Evolutionary conservation across 1,284 basidiomycete species (phyloP).

Genomic region (Cutaneotrichosporon sp.): DNA sequence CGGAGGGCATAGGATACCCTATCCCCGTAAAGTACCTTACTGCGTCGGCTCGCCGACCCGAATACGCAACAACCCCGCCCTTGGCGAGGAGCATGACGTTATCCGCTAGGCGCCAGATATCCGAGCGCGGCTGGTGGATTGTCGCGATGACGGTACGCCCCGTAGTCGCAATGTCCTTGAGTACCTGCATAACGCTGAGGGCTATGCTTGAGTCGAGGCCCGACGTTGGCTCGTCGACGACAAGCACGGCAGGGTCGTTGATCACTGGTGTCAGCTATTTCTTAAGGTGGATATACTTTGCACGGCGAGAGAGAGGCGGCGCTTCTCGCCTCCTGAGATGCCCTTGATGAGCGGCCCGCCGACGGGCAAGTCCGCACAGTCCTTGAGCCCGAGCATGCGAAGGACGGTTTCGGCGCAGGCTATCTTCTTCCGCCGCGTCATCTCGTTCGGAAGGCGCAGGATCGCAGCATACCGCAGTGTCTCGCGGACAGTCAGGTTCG

Average conservation of each 20-base stretch:
- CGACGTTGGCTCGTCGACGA: conserved; percentile 55
- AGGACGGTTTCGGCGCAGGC: conserved; percentile 58
- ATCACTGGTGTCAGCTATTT: conserved; percentile 38
- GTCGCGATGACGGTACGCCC: conserved; percentile 60
- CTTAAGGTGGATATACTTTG: conserved; percentile 44
- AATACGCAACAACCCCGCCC: conserved; percentile 55
- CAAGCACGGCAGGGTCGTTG: conserved; percentile 56
- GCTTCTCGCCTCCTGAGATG: conserved; percentile 60
- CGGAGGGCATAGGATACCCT: conserved; percentile 50
- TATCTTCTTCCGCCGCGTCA: conserved; percentile 54
- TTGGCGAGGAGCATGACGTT: conserved; percentile 58
- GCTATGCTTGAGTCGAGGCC: conserved; percentile 60
- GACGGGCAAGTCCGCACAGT: conserved; percentile 59
- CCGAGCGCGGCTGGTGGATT: conserved; percentile 59
- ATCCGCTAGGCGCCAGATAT: conserved; percentile 57
- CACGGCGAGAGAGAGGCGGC: conserved; percentile 58
- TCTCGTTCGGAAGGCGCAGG: conserved; percentile 55
- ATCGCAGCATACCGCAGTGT: conserved; percentile 57
- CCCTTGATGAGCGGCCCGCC: conserved; percentile 58
- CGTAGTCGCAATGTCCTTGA: conserved; percentile 57
- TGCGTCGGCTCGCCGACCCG: conserved; percentile 38
- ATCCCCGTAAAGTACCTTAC: conserved; percentile 45
- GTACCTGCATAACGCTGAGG: conserved; percentile 51
- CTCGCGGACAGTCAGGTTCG: conserved; percentile 55
- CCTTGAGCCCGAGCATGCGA: conserved; percentile 57